A percentile compares a stretch with the other conserved stretches of the same genome.
Conservation (phyloP, 2,329 filamentous ascomycete genomes). For the Grosmannia huntii region DNA sequence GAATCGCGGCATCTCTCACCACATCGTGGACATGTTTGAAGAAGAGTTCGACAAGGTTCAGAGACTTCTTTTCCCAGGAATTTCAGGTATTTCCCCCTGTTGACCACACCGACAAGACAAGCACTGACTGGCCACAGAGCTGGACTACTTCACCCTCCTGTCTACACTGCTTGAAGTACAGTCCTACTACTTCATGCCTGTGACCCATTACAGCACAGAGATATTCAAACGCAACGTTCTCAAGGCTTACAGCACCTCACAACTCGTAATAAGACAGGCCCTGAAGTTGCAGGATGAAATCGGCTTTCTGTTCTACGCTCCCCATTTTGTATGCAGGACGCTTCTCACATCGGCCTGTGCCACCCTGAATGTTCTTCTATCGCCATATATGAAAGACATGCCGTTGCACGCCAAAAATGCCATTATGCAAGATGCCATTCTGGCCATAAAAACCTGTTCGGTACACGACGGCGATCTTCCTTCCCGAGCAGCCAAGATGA, state of each 20-base stretch:
- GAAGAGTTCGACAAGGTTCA: constrained; percentile 38
- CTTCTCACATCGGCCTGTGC: constrained; percentile 33
- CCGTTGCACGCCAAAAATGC: constrained; percentile 16
- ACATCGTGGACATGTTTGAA: constrained; percentile 34
- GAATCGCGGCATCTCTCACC: constrained; percentile 31
- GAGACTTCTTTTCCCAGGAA: constrained; percentile 30
- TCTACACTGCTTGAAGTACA: constrained; percentile 40
- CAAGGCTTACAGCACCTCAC: constrained; percentile 34
- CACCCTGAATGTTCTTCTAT: constrained; percentile 31
- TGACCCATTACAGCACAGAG: constrained; percentile 23
- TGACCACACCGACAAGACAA: too few relatives aligned
- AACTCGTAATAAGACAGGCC: constrained; percentile 28
- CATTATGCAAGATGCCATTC: constrained; percentile 19
- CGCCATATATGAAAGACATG: constrained; percentile 25
- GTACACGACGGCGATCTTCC: constrained; percentile 37
- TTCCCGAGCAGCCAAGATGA: constrained; percentile 28
- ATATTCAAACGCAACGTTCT: constrained; percentile 31
- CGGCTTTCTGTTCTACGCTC: constrained; percentile 31
- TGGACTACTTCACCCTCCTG: constrained; percentile 35
- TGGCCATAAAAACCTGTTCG: constrained; percentile 27
- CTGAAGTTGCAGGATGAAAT: constrained; percentile 27
- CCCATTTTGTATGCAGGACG: constrained; percentile 36
- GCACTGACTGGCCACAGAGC: constrained; percentile 21
- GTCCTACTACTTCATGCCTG: constrained; percentile 36
- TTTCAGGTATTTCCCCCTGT: constrained; percentile 25